Base-by-base conservation (phyloP, 768 basidiomycete genomes). In the Amanita brunnescens region DNA sequence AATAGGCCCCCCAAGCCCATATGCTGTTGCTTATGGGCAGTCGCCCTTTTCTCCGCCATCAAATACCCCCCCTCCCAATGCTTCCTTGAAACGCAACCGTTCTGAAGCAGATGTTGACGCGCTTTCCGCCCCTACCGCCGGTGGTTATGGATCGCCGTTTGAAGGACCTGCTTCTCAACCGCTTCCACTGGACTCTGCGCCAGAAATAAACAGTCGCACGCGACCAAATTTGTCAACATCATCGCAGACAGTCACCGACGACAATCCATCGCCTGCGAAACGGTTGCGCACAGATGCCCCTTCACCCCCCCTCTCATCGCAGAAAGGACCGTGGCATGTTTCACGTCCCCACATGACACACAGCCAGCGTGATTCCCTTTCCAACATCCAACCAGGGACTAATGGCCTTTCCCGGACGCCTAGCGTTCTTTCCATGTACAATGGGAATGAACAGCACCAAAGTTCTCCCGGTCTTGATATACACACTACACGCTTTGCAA, bases 191-290 rank as follows among this genome's bases (percentile, higher is more conserved):
- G 64, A 65, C 34, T 53, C 62, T 32, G 59, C 67, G 18, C 53
- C 60, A 38, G 70, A 68, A 23, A 72, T 71, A 60, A 59, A 61
- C 33, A 76, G 78, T 55, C 67, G 70, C 26, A 70, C 76, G 2
- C 75, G 79, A 26, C 76, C 79, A 20, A 63, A 77, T 1, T 82
- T 81, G 18, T 65, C 70, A 1, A 69, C 72, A 6, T 70, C n/a
- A n/a, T n/a, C 78, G 50, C 74, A 70, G 39, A 54, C 61, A 1
- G 79, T 79, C 48, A 78, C 76, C 40, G 82, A 81, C 32, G 81
- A 80, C 24, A 78, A 77, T 3, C 81, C 84, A 3, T 82, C 85
- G 2, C 84, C 85, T 6, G 67, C 75, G n/a, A 90, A 90, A 64
- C 83, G 87, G 34, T 66, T 73, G 21, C 83, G 88, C 23, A 81